A percentile compares a stretch with the other conserved stretches of the same genome.
Evolutionary conservation across 202 grass and related monocot genomes (phyloP).

Genomic region (Elaeis oleifera): DNA sequence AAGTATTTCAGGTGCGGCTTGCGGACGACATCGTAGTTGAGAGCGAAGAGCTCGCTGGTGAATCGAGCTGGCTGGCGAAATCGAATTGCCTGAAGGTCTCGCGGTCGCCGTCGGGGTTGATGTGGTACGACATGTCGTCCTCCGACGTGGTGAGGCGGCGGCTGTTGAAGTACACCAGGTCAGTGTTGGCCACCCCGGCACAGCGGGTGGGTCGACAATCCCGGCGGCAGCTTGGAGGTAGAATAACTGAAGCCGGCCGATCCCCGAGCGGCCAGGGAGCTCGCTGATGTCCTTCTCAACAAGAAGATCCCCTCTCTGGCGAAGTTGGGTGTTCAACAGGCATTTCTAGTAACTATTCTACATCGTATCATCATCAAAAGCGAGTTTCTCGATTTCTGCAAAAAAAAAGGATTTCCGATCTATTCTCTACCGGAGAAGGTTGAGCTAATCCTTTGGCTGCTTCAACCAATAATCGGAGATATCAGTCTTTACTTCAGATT

Average conservation of each 20-base stretch:
- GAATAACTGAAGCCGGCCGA: slow-evolving; percentile 28
- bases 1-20: slow-evolving; percentile 39
- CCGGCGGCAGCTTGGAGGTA: slow-evolving; percentile 15
- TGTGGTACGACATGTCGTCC: slow-evolving; percentile 40
- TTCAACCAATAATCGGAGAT: no score
- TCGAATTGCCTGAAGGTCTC: slow-evolving; percentile 24
- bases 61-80: slow-evolving; percentile 14
- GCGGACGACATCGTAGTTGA: slow-evolving; percentile 32
- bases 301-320: no score
- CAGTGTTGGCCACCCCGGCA: slow-evolving; percentile 31
- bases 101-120: slow-evolving; percentile 21
- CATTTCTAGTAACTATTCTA: no score
- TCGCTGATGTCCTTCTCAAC: slow-evolving; percentile 24
- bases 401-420: no score
- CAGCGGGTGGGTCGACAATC: slow-evolving; percentile 8
- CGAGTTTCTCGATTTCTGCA: no score
- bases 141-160: slow-evolving; percentile 36
- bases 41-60: slow-evolving; percentile 33
- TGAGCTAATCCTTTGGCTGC: no score
- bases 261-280: slow-evolving; percentile 25
- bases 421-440: no score
- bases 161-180: slow-evolving; percentile 28
- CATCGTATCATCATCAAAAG: no score
- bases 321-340: no score
- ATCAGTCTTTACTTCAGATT: no score